Evolutionary conservation across 768 basidiomycete genomes (phyloP), one percentile per base, ranked within the genome.

Genomic region (Arthromyces matolae): DNA sequence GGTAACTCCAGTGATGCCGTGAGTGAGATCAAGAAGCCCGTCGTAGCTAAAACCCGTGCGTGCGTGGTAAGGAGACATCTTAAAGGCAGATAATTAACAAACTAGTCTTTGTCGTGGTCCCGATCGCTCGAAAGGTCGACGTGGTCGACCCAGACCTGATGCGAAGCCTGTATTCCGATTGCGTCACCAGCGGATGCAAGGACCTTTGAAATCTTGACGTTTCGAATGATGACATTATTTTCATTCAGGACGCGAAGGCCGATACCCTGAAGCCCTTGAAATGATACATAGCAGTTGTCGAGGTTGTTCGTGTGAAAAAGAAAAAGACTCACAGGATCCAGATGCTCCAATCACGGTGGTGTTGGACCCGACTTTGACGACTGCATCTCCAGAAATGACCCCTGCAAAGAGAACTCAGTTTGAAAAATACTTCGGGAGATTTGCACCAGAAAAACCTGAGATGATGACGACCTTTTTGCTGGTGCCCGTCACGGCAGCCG

Each of bases 191-290:
- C 69, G 1, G 49, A 54, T 20, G 75, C 75, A 2, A 75, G 58
- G 23, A 77, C 75, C 58, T 76, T 77, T 24, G 71, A 70, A 42
- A 77, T 71, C 53, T 73, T 75, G 58, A 77, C 60, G 52, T 77
- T 77, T 25, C 75, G 69, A 51, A 77, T 69, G 58, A 77, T 77
- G 43, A 77, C 75, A 47, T 77, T 76, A 29, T 48, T 58, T 33
- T 65, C 67, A 35, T 70, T 55, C 40, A 73, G 49, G 27, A 75
- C 73, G 37, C 75, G 73, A 25, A 77, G 64, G 2, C 75, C 75
- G 51, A 76, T 65, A 36, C 75, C 75, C 34, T 61, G 60, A 42
- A 77, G 71, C 19, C 70, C 73, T 75, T 29, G 4, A 43, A 20
- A 35, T 4, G 3, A 5, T 14, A 4, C 9, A 40, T 12, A 48